Evolutionary conservation across 2,329 filamentous ascomycete species (phyloP).

Genomic region (Clonostachys rhizophaga): DNA sequence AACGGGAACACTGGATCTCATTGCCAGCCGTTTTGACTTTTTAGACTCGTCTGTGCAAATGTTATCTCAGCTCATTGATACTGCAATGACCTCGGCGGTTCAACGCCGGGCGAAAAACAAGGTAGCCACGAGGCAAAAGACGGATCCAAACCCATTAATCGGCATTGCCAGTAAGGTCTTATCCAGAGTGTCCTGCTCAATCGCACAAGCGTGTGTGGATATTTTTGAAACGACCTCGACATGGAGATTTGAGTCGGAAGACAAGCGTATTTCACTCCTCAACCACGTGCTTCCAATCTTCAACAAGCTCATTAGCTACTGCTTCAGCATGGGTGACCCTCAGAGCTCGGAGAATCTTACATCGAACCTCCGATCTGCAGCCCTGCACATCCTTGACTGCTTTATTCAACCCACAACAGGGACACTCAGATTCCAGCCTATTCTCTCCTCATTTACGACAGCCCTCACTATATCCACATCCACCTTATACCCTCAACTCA

Average conservation of each 20-base stretch:
- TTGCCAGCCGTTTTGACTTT: constrained; percentile 71
- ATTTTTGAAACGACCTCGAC: constrained; percentile 80
- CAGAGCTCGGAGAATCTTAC: constrained; percentile 40
- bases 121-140: constrained; percentile 37
- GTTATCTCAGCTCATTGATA: constrained; percentile 71
- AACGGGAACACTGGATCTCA: constrained; percentile 77
- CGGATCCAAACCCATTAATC: constrained; percentile 52
- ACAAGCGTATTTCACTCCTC: constrained; percentile 66
- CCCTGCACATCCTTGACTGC: constrained; percentile 69
- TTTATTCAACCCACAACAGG: constrained; percentile 69
- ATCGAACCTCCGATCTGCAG: constrained; percentile 64
- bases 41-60: constrained; percentile 68
- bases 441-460: constrained; percentile 63
- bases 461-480: constrained; percentile 38
- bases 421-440: constrained; percentile 70
- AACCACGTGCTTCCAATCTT: constrained; percentile 65
- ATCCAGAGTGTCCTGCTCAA: constrained; percentile 64
- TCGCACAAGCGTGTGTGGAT: constrained; percentile 73
- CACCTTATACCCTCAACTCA: constrained; percentile 53
- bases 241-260: constrained; percentile 73
- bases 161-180: constrained; percentile 77
- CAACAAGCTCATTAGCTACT: constrained; percentile 64
- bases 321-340: constrained; percentile 69
- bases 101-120: constrained; percentile 53
- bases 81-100: constrained; percentile 66